These are phyloP conservation scores for Aspergillus hortae DNA, from an alignment of 2,329 filamentous ascomycete genomes.

Conservation along the genomic window DNA sequence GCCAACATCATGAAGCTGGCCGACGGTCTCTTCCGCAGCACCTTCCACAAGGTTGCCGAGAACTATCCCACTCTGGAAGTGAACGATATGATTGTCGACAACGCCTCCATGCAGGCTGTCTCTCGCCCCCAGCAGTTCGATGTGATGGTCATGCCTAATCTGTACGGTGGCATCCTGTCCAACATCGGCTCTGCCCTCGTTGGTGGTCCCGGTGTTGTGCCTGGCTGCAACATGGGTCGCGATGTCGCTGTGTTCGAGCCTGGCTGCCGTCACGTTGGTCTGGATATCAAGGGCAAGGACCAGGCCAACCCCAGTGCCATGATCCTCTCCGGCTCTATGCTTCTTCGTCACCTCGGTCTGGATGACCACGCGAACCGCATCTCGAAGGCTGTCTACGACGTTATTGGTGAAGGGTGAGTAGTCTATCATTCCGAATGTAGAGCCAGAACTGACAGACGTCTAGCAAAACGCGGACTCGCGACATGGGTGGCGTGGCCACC, in stretches of 20 bases:
- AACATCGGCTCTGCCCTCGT: slow-evolving; percentile 98
- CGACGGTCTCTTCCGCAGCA: slow-evolving; percentile 97
- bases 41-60: slow-evolving; percentile 88
- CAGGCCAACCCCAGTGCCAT: slow-evolving; percentile 97
- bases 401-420: slow-evolving; percentile 84
- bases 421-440: neutral
- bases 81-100: slow-evolving; percentile 99
- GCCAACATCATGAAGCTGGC: slow-evolving; percentile 99
- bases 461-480: slow-evolving; percentile 82
- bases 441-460: slow-evolving; percentile 39
- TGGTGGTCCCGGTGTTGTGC: slow-evolving; percentile 93
- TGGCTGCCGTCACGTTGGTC: slow-evolving; percentile 96
- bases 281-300: slow-evolving; percentile 99
- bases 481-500: slow-evolving; percentile 88
- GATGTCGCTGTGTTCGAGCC: slow-evolving; percentile 98
- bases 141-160: slow-evolving; percentile 99
- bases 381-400: slow-evolving; percentile 73
- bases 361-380: slow-evolving; percentile 99
- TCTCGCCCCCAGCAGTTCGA: slow-evolving; percentile 96
- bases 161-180: slow-evolving; percentile 97
- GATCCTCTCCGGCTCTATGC: slow-evolving; percentile 93
- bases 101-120: slow-evolving; percentile 99
- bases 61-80: slow-evolving; percentile 94
- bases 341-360: slow-evolving; percentile 92
- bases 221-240: slow-evolving; percentile 98